Conservation (phyloP, 345 rosid species). For the Pistacia vera region DNA sequence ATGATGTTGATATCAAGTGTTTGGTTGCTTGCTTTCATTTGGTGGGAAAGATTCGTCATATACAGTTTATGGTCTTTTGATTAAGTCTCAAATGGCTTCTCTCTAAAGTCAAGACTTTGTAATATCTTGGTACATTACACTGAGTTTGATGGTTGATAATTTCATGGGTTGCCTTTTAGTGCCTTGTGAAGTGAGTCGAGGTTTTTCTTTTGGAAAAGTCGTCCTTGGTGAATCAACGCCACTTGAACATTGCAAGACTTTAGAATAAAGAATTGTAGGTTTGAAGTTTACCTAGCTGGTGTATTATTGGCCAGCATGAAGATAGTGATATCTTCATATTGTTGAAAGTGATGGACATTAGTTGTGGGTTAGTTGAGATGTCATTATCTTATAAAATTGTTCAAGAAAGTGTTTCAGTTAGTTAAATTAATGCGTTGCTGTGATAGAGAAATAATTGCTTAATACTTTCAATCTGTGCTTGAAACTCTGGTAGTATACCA, state of each 20-base stretch:
- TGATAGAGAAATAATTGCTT: neutral
- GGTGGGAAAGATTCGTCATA: neutral
- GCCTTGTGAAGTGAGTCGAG: neutral
- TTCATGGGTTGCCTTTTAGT: neutral
- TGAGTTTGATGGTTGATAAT: neutral
- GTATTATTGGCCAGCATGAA: neutral
- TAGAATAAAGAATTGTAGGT: neutral
- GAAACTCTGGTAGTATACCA: neutral
- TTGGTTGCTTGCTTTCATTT: constrained; percentile 12
- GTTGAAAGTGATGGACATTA: neutral
- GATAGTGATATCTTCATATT: neutral
- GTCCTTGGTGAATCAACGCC: neutral
- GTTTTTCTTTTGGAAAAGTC: neutral
- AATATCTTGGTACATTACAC: neutral
- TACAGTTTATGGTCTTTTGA: constrained; percentile 10
- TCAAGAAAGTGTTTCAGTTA: constrained; percentile 1
- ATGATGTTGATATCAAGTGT: neutral
- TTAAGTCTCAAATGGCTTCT: constrained; percentile 5
- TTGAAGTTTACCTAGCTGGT: neutral
- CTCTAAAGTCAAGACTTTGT: neutral
- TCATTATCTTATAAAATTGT: neutral
- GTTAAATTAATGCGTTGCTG: neutral
- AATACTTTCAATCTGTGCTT: neutral
- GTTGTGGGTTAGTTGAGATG: neutral
- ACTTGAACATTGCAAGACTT: neutral